These are phyloP conservation scores for Chalciporus piperatus DNA, from an alignment of 768 basidiomycete species.

Conservation along the genomic window DNA sequence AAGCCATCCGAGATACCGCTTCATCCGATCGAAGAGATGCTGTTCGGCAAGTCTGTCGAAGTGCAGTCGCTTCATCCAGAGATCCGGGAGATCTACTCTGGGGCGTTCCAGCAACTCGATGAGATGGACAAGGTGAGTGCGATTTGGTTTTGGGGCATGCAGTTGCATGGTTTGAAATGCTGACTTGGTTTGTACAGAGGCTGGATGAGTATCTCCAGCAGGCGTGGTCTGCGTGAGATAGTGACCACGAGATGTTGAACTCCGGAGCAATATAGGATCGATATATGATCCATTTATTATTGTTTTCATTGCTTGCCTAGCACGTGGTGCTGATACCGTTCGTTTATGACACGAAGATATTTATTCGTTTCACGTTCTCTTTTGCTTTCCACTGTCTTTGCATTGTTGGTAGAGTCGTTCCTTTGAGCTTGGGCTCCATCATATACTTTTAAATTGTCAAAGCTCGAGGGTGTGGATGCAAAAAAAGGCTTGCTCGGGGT, in stretches of 20 bases:
- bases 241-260: neutral
- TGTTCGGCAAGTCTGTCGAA: constrained; percentile 68
- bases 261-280: neutral
- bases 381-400: neutral
- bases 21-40: constrained; percentile 66
- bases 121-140: constrained; percentile 74
- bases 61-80: constrained; percentile 65
- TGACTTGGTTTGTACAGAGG: constrained; percentile 14
- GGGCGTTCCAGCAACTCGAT: constrained; percentile 68
- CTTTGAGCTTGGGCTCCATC: neutral
- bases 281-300: neutral
- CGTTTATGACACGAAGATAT: neutral
- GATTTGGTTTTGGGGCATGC: neutral
- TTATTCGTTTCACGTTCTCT: neutral
- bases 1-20: constrained; percentile 38
- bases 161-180: neutral
- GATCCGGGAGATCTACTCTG: constrained; percentile 67
- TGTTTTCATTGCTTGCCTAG: neutral
- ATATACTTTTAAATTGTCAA: too few species aligned
- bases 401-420: neutral
- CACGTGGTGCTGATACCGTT: neutral
- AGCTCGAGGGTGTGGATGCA: too few species aligned
- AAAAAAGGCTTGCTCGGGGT: too few species aligned
- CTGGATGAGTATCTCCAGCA: constrained; percentile 31
- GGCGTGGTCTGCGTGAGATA: constrained; percentile 18